These are phyloP conservation scores for Schizophyllum amplum DNA, from an alignment of 1,284 basidiomycete species.

Conservation along the genomic window DNA sequence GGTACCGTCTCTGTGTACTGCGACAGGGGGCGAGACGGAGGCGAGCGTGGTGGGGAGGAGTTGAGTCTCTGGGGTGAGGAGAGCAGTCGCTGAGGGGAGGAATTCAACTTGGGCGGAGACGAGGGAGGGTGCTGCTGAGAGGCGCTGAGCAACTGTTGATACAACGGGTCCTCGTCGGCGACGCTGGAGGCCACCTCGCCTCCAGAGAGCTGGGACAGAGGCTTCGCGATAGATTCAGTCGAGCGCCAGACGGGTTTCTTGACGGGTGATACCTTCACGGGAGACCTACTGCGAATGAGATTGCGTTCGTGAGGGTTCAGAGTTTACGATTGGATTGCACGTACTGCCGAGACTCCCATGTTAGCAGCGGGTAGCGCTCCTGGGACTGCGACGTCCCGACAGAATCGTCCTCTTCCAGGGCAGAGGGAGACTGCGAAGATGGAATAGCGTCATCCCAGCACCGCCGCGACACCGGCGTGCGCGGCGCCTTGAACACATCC, in stretches of 20 bases:
- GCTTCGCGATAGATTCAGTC: too few species aligned
- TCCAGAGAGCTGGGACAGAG: not conserved
- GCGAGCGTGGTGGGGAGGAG: not conserved
- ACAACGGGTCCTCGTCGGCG: not conserved
- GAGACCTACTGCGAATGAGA: too few species aligned
- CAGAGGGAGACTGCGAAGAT: not conserved
- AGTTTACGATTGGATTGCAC: not conserved
- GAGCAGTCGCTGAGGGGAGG: not conserved
- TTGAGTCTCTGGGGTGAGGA: not conserved
- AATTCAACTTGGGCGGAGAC: not conserved
- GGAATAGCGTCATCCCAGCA: not conserved
- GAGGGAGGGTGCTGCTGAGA: not conserved
- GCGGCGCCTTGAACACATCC: not conserved
- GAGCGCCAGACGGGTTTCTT: too few species aligned
- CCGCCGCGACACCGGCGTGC: not conserved
- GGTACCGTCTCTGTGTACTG: not conserved
- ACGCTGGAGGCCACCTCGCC: not conserved
- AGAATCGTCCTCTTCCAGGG: not conserved
- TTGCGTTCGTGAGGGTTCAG: too few species aligned
- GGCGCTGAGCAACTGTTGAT: not conserved
- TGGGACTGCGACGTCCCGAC: not conserved
- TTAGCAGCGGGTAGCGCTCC: not conserved
- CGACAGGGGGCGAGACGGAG: not conserved
- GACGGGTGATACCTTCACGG: not conserved
- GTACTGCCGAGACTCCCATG: not conserved